Evolutionary conservation across 768 basidiomycete species (phyloP), one percentile per base, ranked within the genome.

Genomic region (Udeniomyces megalosporus): DNA sequence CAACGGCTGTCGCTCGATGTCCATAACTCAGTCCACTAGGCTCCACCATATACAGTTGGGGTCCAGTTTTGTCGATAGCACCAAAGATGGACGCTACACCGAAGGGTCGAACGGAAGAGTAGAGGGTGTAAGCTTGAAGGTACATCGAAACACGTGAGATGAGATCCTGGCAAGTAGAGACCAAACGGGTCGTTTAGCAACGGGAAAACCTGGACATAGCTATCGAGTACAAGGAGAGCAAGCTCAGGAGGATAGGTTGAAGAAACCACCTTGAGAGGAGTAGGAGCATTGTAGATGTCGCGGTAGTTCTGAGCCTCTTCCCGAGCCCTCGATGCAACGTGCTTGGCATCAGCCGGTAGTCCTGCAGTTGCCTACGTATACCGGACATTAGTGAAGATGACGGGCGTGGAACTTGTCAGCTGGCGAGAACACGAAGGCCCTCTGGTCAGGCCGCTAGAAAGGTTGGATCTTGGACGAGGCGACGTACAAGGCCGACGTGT

Each of bases 51-150:
- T 82, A 95, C 29, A 99, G 77, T 52, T 79, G 77, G 58, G 95
- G 92, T 4, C 88, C 89, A 49, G 80, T 79, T 75, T 88, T 85
- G 76, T 97, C 93, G 11, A 92, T 81, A 24, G 85, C 82, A 47
- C 84, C 92, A 26, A 97, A 75, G 71, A 99, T 86, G 47, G 91
- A 85, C 70, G 89, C 90, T 70, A 93, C 84, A 22, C 93, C 95
- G 69, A 97, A 97, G 0, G 95, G 95, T 45, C 95, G 84, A 42
- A 97, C 93, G 26, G 92, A 96, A 1, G 92, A 96, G 76, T 97
- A 96, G 45, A 96, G 82, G 6, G 95, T 99, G 76, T 96, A 97
- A 48, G 84, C 83, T 76, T 99, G 95, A 10, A 88, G 84, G 73
- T 88, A 93, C n/a, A 82, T 79, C 1, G 86, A 84, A 49, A 99